phyloP scores from a whole-genome alignment of 345 rosid species.

The Citrus hindsii region DNA sequence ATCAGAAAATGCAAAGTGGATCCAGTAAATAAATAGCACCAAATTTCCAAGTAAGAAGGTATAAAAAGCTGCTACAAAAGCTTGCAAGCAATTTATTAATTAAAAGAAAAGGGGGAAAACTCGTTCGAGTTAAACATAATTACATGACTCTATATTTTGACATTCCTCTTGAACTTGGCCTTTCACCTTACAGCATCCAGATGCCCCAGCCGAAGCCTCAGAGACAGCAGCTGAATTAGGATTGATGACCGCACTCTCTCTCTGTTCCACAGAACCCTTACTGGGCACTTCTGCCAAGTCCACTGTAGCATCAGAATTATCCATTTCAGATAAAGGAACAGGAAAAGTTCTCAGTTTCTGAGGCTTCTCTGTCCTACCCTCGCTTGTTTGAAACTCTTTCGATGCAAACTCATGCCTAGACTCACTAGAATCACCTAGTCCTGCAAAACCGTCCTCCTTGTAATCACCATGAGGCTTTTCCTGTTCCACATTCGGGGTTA shows the following conservation, averaged over 20 bases:
- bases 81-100: neutral
- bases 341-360: constrained; percentile 59
- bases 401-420: constrained; percentile 7
- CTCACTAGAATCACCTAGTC: constrained; percentile 18
- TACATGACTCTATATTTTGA: constrained; percentile 42
- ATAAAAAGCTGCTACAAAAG: neutral
- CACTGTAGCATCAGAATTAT: constrained; percentile 38
- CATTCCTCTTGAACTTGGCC: constrained; percentile 34
- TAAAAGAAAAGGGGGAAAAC: neutral
- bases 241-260: constrained; percentile 15
- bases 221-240: constrained; percentile 19
- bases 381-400: constrained; percentile 24
- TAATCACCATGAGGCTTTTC: constrained; percentile 33
- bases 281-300: constrained; percentile 28
- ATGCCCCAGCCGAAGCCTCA: constrained; percentile 19
- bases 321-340: constrained; percentile 54
- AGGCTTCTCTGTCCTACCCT: constrained; percentile 35
- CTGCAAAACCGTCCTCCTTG: constrained; percentile 26
- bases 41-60: neutral
- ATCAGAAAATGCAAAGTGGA: constrained; percentile 6
- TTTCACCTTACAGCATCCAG: constrained; percentile 32
- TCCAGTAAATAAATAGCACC: neutral
- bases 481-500: constrained; percentile 40
- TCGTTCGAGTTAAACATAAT: constrained; percentile 19
- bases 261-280: constrained; percentile 25